phyloP scores from a whole-genome alignment of 257 asterid species.

The Solanum appendiculatum region DNA sequence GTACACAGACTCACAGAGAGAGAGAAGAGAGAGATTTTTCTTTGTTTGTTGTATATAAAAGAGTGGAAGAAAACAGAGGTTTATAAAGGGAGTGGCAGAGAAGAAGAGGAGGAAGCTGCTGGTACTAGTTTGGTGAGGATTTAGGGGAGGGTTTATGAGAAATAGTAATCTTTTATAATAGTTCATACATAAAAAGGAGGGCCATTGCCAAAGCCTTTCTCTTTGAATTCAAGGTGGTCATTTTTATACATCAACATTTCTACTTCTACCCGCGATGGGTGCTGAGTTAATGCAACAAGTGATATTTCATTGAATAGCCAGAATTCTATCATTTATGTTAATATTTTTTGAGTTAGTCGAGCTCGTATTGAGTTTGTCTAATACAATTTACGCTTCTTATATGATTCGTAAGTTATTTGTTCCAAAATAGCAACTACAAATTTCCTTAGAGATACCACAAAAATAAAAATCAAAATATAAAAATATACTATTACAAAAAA shows the following conservation, averaged over 20 bases:
- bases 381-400: too few relatives aligned
- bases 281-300: background rate
- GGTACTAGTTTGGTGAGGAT: background rate
- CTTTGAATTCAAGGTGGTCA: background rate
- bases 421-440: too few relatives aligned
- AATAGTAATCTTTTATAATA: background rate
- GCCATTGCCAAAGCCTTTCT: background rate
- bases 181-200: background rate
- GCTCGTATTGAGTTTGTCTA: fast-evolving
- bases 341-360: too few relatives aligned
- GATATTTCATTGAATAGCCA: too few relatives aligned
- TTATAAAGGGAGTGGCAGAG: background rate
- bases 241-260: too few relatives aligned
- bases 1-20: background rate
- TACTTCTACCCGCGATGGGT: too few relatives aligned
- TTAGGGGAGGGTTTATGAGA: background rate
- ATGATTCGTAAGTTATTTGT: too few relatives aligned
- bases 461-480: too few relatives aligned
- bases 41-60: background rate
- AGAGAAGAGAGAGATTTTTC: background rate
- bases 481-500: too few relatives aligned
- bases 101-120: slow-evolving; percentile 9
- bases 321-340: too few relatives aligned
- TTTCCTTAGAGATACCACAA: too few relatives aligned
- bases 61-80: background rate